Evolutionary conservation across 495 filamentous ascomycete species (phyloP), one percentile per base, ranked within the genome.

Genomic region (Penicillium salamii): DNA sequence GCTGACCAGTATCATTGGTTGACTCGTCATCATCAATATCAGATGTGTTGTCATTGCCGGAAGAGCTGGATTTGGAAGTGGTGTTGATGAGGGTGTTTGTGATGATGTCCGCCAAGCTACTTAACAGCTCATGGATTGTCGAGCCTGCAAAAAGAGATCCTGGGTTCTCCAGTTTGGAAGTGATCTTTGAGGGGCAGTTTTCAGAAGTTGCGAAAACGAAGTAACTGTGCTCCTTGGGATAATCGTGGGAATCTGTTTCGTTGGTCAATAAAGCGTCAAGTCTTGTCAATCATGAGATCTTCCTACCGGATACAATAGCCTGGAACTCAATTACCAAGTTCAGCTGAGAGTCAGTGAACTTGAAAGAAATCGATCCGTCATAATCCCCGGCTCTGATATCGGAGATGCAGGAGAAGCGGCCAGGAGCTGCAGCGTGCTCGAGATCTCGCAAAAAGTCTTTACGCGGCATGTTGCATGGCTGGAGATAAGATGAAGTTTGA

Each of bases 331-430:
- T 62, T 8, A 53, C 42, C 3, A 55, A 45, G 19, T 6, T 44
- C 11, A 14, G 15, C 20, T 52, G 40, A 8, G 69, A 62, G 13
- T 59, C 42, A 1, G 53, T 61, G 46, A 77, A 83, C 0, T 60
- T 64, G 53, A 89, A 86, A 3, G 68, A 74, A 51, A 90, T 75
- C 26, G 80, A 78, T 21, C 83, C 83, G 62, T 87, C 79, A 31
- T 79, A 80, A 6, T 82, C 79, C 9, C 85, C 84, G 17, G 68
- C 57, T 40, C 67, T 69, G 31, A 90, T 64, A 26, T 71, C 53
- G 39, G 54, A 61, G 39, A 85, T 58, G 53, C 72, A 63, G 28
- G 59, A 33, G 45, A 73, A 68, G 7, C 38, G 50, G 14, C 60
- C 58, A 28, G 62, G 53, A 14, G 50, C 14, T 7, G 61, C 59